These are phyloP conservation scores for Linnemannia elongata DNA, from an alignment of 192 early-diverging fungal genomes.

Conservation along the genomic window DNA sequence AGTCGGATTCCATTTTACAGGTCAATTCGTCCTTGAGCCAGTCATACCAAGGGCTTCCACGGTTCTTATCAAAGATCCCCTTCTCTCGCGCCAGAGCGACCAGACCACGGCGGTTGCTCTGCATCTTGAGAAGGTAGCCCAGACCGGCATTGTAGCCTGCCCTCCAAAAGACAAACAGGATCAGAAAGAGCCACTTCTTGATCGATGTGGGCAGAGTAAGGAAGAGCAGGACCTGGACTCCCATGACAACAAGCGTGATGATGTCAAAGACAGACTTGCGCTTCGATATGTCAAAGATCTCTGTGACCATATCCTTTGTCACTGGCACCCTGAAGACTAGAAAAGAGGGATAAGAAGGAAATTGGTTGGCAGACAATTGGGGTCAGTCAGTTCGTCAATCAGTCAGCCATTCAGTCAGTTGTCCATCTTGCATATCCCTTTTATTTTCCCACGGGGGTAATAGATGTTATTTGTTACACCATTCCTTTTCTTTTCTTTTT, in stretches of 20 bases:
- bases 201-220: slow-evolving; percentile 68
- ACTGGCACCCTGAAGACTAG: slow-evolving; percentile 80
- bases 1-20: slow-evolving; percentile 84
- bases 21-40: slow-evolving; percentile 78
- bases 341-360: not conserved
- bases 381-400: not conserved
- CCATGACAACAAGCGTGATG: slow-evolving; percentile 74
- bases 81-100: slow-evolving; percentile 76
- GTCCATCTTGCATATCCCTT: not conserved
- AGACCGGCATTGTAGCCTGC: slow-evolving; percentile 87
- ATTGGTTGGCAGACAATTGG: not conserved
- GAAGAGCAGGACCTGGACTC: slow-evolving; percentile 72
- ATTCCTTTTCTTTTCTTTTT: not conserved
- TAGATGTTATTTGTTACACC: not conserved
- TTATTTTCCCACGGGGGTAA: not conserved
- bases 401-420: too few species aligned
- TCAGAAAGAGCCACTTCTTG: slow-evolving; percentile 73
- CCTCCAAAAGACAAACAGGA: slow-evolving; percentile 89
- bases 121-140: slow-evolving; percentile 83
- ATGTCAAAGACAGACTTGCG: slow-evolving; percentile 83
- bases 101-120: slow-evolving; percentile 80
- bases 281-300: slow-evolving; percentile 76
- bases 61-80: slow-evolving; percentile 74
- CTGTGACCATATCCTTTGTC: slow-evolving; percentile 81
- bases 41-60: slow-evolving; percentile 64